Evolutionary conservation across 257 asterid species (phyloP), one percentile per base, ranked within the genome.

Genomic region (Solanum appendiculatum): DNA sequence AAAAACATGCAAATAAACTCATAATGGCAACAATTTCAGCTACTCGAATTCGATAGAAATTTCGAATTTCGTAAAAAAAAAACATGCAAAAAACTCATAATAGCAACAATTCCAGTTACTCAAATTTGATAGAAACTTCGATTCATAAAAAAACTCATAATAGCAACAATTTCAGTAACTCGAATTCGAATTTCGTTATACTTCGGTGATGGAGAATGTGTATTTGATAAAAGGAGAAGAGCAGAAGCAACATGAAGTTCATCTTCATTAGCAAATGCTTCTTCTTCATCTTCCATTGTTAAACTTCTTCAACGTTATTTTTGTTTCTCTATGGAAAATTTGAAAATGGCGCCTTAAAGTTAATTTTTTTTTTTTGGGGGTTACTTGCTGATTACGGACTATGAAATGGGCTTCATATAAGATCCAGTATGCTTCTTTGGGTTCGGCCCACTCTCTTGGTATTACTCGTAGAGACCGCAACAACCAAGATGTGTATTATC

Each of bases 221-320:
- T 25, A 40, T 92, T 68, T 60, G 98, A 92, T 69, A 97, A 98
- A 80, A 93, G 94, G 87, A 97, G 95, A 46, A 97, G 99, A 40
- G 97, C 93, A 63, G 98, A 95, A 89, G 98, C 98, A 69, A 92
- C 98, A 15, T 86, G 92, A 88, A 89, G 93, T 86, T 97, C 99
- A 23, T 74, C n/a, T 54, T 86, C 87, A 89, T 77, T 51, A 72
- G 98, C 98, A 91, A 95, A 97, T 88, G 94, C 88, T 54, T 90
- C 92, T 91, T 87, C 86, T 39, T 74, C 51, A 84, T 81, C 90
- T 56, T 91, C 92, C 94, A 93, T 92, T 87, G 75, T 77, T 89
- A 10, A 6, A 42, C 11, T 54, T 88, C 60, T 21, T 51, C 31
- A 9, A 13, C 48, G 54, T 85, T 85, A 72, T 87, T 73, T 21